A percentile compares a stretch with the other conserved stretches of the same genome.
phyloP scores from a whole-genome alignment of 2,329 filamentous ascomycete genomes.

The Aspergillus sp. region DNA sequence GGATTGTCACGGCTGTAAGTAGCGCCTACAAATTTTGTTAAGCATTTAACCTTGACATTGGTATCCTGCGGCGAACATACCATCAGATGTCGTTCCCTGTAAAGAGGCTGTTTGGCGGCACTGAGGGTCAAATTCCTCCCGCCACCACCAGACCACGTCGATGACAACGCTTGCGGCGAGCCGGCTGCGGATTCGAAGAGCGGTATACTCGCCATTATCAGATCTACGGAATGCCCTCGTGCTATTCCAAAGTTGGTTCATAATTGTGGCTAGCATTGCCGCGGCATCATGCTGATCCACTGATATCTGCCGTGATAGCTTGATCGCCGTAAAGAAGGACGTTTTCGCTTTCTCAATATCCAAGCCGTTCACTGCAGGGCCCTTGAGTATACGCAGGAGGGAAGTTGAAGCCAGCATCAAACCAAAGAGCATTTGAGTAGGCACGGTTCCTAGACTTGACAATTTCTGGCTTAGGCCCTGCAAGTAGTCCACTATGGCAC shows the following conservation, averaged over 20 bases:
- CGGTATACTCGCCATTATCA: conserved; percentile 35
- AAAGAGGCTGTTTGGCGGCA: conserved; percentile 15
- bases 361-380: conserved; percentile 27
- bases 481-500: conserved; percentile 30
- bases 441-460: conserved; percentile 22
- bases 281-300: conserved; percentile 37
- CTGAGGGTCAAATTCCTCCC: conserved; percentile 40
- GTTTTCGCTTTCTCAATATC: conserved; percentile 35
- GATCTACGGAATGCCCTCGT: conserved; percentile 39
- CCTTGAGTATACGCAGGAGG: conserved; percentile 42
- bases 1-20: conserved; percentile 12
- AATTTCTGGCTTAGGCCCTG: conserved; percentile 23
- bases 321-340: conserved; percentile 38
- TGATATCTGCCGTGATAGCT: conserved; percentile 39
- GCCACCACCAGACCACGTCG: conserved; percentile 45
- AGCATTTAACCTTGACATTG: neutral
- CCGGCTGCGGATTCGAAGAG: conserved; percentile 41
- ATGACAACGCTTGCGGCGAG: conserved; percentile 38
- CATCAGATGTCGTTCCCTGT: conserved; percentile 16
- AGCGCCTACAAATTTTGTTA: conserved; percentile 13
- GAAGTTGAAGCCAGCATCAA: conserved; percentile 32
- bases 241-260: conserved; percentile 44
- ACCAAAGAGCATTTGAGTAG: conserved; percentile 29
- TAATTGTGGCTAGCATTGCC: conserved; percentile 30
- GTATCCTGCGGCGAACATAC: conserved; percentile 12